Evolutionary conservation across 305 asterid genomes (phyloP), one percentile per base, ranked within the genome.

Genomic region (Fraxinus xanthoxyloides): DNA sequence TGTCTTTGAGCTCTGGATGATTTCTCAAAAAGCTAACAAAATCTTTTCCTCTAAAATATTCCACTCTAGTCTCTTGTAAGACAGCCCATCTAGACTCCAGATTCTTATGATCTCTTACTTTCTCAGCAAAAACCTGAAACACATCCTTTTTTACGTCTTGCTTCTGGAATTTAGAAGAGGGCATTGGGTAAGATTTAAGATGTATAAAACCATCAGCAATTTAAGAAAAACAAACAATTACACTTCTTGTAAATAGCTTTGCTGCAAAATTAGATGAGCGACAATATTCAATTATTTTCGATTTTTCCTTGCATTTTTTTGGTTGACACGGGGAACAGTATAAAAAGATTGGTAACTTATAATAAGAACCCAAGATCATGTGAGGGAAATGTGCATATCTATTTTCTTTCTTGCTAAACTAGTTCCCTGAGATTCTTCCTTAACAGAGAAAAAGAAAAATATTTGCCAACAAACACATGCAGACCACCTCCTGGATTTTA

Each of bases 61-160:
- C 99, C 38, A 96, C 99, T 36, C 99, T 91, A 2, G 99, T 93
- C 91, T 96, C 99, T 87, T 96, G 99, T 78, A 96, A 92, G 88
- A 96, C 91, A 9, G 99, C 99, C 99, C 99, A 96, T 84, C 99
- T 93, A 70, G 99, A 96, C 83, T 87, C 98, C 88, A 96, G 86
- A 85, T 91, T 98, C 88, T 96, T 96, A 86, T 96, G 98, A 82
- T 96, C 95, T 89, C 99, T 91, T 48, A 93, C 95, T 90, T 90
- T 94, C 93, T 96, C 98, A 21, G 99, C 97, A 82, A 96, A 96
- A 81, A 89, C 80, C 89, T 93, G 99, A 82, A 92, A 93, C 46
- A 89, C 90, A 67, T 96, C 98, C 88, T 91, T 94, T 78, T 89
- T 89, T 30, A 76, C 90, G 79, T 90, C 92, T 88, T 92, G 95